Base-by-base conservation (phyloP, 2,329 filamentous ascomycete genomes). In the Apiospora saccharicola region DNA sequence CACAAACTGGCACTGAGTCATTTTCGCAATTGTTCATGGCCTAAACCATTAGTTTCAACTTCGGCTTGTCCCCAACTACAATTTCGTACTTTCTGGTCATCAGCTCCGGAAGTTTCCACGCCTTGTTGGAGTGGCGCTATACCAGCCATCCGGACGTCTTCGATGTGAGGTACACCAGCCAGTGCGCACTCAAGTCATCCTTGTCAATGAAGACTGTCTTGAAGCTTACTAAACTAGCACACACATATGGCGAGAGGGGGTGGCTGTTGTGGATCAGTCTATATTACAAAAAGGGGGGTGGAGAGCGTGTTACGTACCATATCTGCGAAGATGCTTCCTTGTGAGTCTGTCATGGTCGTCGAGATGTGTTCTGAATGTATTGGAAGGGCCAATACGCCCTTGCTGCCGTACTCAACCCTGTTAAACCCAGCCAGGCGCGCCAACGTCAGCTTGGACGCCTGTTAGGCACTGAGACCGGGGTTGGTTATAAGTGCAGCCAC, bases 61-160 rank as follows among this genome's bases (percentile, higher is more conserved):
- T 80, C 10, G 79, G 49, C 69, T 79, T 79, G 41, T 78, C 76
- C 1, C 74, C 76, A 43, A 76, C 72, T 0, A 80, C 74, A 30
- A 80, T 79, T 44, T 79, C 77, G 10, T 79, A 76, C 64, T 75
- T 71, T 73, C 77, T 78, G 2, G 24, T 71, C 76, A 80, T 74
- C 4, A 80, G 75, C 74, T 82, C 78, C 1, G 82, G 82, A 7
- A 85, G 75, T 73, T 83, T 80, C 82, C 83, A 85, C 6, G 78
- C 79, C 70, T 81, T 79, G 70, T 80, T 81, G 44, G 83, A 76
- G 74, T 84, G 84, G 37, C 82, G 79, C 70, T 82, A 79, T 22
- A 73, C 76, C 12, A 81, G 75, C 80, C 80, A 81, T 10, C 78
- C 76, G 53, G 78, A 74, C 67, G 75, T 78, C 71, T 79, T 72